A percentile compares a stretch with the other conserved stretches of the same genome.
phyloP scores from a whole-genome alignment of 345 rosid genomes.

The Erucastrum elatum region DNA sequence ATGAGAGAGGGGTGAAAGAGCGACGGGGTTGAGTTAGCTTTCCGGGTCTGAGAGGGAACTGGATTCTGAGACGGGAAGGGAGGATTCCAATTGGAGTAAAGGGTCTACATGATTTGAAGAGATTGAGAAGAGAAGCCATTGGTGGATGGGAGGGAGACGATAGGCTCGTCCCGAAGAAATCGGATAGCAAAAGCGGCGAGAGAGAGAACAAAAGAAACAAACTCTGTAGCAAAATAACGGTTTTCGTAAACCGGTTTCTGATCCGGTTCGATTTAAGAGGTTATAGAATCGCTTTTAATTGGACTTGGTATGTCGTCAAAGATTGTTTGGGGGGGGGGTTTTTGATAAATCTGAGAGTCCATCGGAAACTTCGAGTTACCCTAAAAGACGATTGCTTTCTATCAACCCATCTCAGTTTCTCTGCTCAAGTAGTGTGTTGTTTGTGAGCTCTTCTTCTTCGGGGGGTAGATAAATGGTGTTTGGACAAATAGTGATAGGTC shows the following conservation, averaged over 20 bases:
- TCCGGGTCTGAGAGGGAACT: constrained; percentile 21
- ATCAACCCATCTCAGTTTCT: neutral
- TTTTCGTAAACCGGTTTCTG: constrained; percentile 9
- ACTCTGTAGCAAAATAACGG: constrained; percentile 11
- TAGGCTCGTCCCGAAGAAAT: constrained; percentile 8
- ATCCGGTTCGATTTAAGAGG: constrained; percentile 24
- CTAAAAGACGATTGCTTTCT: neutral
- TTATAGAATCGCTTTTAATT: neutral
- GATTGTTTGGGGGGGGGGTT: neutral
- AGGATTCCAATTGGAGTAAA: constrained; percentile 14
- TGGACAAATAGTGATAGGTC: constrained; percentile 95
- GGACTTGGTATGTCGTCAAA: neutral
- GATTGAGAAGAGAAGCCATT: constrained; percentile 58
- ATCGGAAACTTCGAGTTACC: neutral
- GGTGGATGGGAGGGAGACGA: constrained; percentile 6
- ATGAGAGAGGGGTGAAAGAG: constrained; percentile 42
- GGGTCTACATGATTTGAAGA: constrained; percentile 54
- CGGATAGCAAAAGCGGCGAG: constrained; percentile 35
- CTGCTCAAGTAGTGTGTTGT: neutral
- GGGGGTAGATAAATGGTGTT: constrained; percentile 52
- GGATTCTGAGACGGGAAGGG: constrained; percentile 36
- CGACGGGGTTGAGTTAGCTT: constrained; percentile 41
- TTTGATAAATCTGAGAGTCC: neutral
- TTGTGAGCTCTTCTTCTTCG: neutral
- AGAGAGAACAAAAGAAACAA: neutral